Evolutionary conservation across 2,329 filamentous ascomycete species (phyloP).

Genomic region (Exophiala aquamarina): DNA sequence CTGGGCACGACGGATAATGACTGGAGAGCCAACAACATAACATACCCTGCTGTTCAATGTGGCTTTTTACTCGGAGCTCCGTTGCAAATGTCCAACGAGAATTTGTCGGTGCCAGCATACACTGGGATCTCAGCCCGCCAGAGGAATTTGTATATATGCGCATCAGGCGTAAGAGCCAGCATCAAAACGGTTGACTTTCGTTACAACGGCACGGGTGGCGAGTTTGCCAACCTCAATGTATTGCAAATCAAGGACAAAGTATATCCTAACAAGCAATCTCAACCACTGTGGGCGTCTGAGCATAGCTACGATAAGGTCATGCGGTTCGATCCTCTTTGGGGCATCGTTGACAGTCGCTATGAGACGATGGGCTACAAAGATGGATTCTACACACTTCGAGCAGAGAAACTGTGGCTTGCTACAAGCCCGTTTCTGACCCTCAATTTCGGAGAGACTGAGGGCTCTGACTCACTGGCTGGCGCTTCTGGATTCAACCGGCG

Average conservation of each 20-base stretch:
- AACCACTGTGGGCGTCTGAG: slow-evolving; percentile 41
- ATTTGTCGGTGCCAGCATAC: slow-evolving; percentile 7
- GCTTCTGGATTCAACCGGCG: slow-evolving; percentile 10
- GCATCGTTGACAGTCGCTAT: slow-evolving; percentile 11
- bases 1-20: too few species aligned
- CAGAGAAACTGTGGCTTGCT: slow-evolving; percentile 12
- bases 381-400: slow-evolving; percentile 8
- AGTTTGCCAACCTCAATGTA: slow-evolving; percentile 34
- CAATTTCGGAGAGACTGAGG: slow-evolving; percentile 11
- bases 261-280: slow-evolving; percentile 33
- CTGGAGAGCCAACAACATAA: too few species aligned
- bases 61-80: slow-evolving; percentile 43
- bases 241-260: slow-evolving; percentile 37
- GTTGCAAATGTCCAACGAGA: slow-evolving; percentile 24
- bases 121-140: slow-evolving; percentile 4
- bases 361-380: slow-evolving; percentile 9
- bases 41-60: slow-evolving; percentile 41
- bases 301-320: slow-evolving; percentile 21
- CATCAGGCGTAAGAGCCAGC: slow-evolving; percentile 41
- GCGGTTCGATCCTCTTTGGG: slow-evolving; percentile 15
- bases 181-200: slow-evolving; percentile 48
- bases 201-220: slow-evolving; percentile 34
- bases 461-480: slow-evolving; percentile 9
- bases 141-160: slow-evolving; percentile 42
- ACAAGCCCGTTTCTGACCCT: slow-evolving; percentile 1